Base-by-base conservation (phyloP, 2,329 filamentous ascomycete genomes). In the Fusarium acutatum region DNA sequence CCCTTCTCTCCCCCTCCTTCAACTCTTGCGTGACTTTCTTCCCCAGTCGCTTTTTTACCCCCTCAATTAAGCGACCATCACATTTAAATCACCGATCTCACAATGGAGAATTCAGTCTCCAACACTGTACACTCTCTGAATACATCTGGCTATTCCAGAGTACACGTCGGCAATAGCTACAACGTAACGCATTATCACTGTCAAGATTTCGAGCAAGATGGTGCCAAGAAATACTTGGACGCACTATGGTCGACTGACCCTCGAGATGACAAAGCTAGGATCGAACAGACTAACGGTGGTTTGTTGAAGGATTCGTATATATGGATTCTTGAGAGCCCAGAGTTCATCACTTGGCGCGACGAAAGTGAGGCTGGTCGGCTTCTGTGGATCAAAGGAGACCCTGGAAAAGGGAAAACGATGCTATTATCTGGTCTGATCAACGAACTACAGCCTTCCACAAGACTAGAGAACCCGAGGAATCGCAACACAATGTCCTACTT, bases 371-470 rank as follows among this genome's bases (percentile, higher is more conserved):
- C 0, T 14, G 28, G 22, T 6, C 6, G 24, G 0, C 57, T 81
- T 5, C 63, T 82, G 0, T 83, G 79, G 81, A 73, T 84, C 12
- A 81, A 75, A 26, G 82, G 80, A 5, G 79, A 80, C 18, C 77
- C 81, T 0, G 81, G 81, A 7, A 83, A 82, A 58, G 81, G 81
- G 1, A 83, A 82, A 54, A 83, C 80, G 0, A 83, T 82, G 80
- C 67, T 83, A 5, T 58, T 82, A 0, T 79, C 53, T 5, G 75
- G 77, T 28, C 78, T 80, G 12, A 72, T 79, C 20, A 26, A 80
- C 22, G 67, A 81, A 1, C 62, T 64, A 3, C 6, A 38, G 2
- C 22, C 17, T 18, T 44, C 0, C 0, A 65, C 41, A 8, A 58
- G 10, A 4, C 7, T 44, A 0, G 50, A 18, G 0, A 2, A 0